Evolutionary conservation across 2,329 filamentous ascomycete genomes (phyloP), one percentile per base, ranked within the genome.

Genomic region (Fusarium brevicatenulatum): DNA sequence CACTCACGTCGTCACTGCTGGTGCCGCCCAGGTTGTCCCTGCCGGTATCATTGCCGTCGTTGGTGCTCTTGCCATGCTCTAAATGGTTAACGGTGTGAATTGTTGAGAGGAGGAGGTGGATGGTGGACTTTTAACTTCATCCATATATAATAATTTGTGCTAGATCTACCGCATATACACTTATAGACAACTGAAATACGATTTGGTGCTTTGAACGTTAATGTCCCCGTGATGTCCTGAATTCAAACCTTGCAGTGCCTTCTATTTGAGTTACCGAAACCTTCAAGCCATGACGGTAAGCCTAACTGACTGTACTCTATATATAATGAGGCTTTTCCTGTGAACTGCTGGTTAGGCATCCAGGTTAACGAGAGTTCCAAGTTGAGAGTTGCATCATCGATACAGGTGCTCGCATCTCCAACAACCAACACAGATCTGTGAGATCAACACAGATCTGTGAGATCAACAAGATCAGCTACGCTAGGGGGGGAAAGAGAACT

Each of bases 1-100:
- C 21, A 63, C 73, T 37, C 32, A 49, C 10, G 49, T 66, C 30
- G 63, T 75, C 36, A 69, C 68, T 43, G 68, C 68, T 25, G 78
- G 61, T 34, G 76, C 76, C 25, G 74, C 72, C 9, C 65, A 63
- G 52, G 43, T 77, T 28, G 56, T 60, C 44, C 76, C 78, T 36
- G 72, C 63, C 36, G 65, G 76, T 52, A 59, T 77, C 36, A 42
- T 78, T 12, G 56, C 78, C 25, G 71, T 77, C 32, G 66, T 78
- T n/a, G 77, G 76, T 53, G 72, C 72, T 28, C 28, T 78, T 46
- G 75, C 73, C 43, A 63, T 80, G 39, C 65, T 79, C 39, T 79
- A 79, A 69, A 53, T 43, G 44, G 28, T 32, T 13, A 1, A 16
- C 9, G 55, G 32, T 30, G 37, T 30, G 28, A 53, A 55, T 55